Percentiles rank a stretch among this genome's conserved stretches.
Conservation (phyloP, 306 rosid species). For the Lathyrus aphaca region DNA sequence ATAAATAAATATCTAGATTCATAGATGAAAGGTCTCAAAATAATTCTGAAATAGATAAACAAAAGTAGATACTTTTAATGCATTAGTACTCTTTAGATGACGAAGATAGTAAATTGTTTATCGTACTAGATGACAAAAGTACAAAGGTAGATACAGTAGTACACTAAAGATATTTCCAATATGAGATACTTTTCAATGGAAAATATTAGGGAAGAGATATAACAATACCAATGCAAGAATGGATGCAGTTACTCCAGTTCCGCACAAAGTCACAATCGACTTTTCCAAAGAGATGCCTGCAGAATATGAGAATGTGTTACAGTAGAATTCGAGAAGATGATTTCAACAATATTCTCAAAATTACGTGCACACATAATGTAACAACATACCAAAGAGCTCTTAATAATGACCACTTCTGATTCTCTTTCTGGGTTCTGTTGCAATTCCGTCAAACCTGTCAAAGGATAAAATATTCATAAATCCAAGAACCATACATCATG, state of each 20-base stretch:
- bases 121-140: no score
- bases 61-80: no score
- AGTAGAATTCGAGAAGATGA: conserved; percentile 11
- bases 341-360: conserved; percentile 19
- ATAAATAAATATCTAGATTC: no score
- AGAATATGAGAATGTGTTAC: conserved; percentile 6
- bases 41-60: no score
- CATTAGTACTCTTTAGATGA: no score
- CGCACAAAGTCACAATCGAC: conserved; percentile 76
- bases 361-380: background rate
- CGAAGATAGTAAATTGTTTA: no score
- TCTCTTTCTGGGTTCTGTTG: conserved; percentile 84
- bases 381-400: background rate
- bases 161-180: background rate
- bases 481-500: conserved; percentile 11
- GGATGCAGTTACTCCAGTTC: conserved; percentile 93
- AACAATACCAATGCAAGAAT: conserved; percentile 79
- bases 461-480: conserved; percentile 42
- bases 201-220: background rate
- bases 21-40: no score
- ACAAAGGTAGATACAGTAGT: no score
- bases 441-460: conserved; percentile 80
- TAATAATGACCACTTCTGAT: conserved; percentile 73
- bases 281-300: conserved; percentile 85
- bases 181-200: background rate